phyloP scores from a whole-genome alignment of 2,329 filamentous ascomycete species.

The Hymenoscyphus repandus region DNA sequence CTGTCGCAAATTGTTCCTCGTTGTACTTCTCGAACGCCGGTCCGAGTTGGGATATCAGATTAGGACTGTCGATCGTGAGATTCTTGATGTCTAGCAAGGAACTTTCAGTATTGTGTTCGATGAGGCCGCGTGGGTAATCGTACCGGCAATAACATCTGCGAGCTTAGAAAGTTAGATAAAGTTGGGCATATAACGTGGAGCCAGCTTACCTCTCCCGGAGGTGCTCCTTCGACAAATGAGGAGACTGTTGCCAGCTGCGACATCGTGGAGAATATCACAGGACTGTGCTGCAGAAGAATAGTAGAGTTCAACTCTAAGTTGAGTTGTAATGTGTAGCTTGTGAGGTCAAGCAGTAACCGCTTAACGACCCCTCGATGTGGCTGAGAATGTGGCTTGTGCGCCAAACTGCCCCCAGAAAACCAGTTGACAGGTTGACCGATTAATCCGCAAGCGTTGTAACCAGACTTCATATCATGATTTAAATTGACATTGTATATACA shows the following conservation, averaged over 20 bases:
- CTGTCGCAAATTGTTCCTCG: constrained; percentile 84
- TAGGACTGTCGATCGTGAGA: constrained; percentile 65
- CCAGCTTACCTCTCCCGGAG: constrained; percentile 81
- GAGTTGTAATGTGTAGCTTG: no score
- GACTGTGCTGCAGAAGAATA: background rate
- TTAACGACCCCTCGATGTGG: no score
- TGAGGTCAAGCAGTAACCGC: no score
- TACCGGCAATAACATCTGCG: constrained; percentile 82
- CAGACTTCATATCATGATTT: no score
- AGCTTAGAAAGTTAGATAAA: constrained; percentile 51
- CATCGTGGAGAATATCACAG: constrained; percentile 16
- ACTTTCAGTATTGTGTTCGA: constrained; percentile 9
- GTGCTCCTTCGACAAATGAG: constrained; percentile 88
- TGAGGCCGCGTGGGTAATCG: constrained; percentile 15
- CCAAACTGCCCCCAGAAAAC: no score
- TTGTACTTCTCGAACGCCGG: constrained; percentile 94
- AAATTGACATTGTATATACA: no score
- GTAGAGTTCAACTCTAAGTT: background rate
- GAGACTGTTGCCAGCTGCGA: constrained; percentile 58
- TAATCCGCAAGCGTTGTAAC: no score
- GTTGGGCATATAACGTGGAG: background rate
- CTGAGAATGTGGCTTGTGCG: no score
- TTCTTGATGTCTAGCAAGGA: constrained; percentile 73
- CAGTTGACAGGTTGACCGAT: no score
- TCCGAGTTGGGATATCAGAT: constrained; percentile 64